Evolutionary conservation across 257 asterid species (phyloP).

Genomic region (Cinchona pubescens): DNA sequence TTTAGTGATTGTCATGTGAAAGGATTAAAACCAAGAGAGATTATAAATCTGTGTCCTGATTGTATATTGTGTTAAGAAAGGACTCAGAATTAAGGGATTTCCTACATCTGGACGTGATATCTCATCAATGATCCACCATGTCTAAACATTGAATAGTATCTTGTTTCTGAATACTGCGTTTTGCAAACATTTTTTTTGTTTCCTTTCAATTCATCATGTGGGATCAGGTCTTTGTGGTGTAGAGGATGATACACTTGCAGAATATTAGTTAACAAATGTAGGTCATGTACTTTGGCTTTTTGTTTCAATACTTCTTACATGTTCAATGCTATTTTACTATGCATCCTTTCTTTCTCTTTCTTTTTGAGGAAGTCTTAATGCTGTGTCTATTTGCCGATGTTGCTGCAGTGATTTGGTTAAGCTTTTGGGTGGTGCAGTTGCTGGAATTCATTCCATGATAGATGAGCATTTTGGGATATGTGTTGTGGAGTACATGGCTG

Average conservation of each 20-base stretch:
- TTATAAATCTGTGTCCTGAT: neutral
- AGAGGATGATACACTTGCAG: neutral
- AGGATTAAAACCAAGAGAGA: neutral
- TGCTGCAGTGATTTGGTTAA: conserved; percentile 67
- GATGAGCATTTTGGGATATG: conserved; percentile 98
- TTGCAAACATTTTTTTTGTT: neutral
- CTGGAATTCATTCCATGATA: conserved; percentile 87
- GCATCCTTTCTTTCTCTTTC: neutral
- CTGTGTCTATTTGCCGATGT: neutral
- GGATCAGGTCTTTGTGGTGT: neutral
- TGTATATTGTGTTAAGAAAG: neutral
- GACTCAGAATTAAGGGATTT: neutral
- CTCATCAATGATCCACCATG: neutral
- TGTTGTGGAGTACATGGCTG: conserved; percentile 95
- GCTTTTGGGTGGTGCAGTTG: conserved; percentile 79
- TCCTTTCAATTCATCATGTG: neutral
- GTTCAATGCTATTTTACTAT: neutral
- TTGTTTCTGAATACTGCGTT: neutral
- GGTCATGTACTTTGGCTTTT: neutral
- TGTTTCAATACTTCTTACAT: neutral
- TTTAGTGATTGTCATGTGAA: neutral
- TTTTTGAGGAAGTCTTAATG: neutral
- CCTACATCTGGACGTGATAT: neutral
- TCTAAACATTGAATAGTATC: neutral
- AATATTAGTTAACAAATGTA: neutral